A percentile compares a stretch with the other conserved stretches of the same genome.
These are phyloP conservation scores for Trichosporon inkin DNA, from an alignment of 1,284 basidiomycete genomes.

Conservation along the genomic window DNA sequence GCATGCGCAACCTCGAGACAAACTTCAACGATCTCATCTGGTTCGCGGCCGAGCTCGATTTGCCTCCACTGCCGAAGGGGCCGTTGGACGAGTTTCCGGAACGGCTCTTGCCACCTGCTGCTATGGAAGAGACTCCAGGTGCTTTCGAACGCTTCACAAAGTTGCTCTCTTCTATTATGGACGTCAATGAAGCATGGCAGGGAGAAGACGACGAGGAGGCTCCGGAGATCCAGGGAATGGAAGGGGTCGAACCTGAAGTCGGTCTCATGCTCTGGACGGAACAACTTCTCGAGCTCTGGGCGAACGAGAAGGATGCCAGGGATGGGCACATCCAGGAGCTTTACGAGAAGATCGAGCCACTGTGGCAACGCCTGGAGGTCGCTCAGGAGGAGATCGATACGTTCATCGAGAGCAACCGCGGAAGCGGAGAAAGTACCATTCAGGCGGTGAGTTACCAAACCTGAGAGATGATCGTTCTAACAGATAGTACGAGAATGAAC, in stretches of 20 bases:
- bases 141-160: constrained; percentile 32
- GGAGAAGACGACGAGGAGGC: constrained; percentile 31
- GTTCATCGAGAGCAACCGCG: constrained; percentile 47
- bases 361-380: constrained; percentile 43
- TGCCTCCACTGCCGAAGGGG: constrained; percentile 29
- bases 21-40: constrained; percentile 41
- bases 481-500: constrained; percentile 72
- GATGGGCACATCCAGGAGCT: constrained; percentile 45
- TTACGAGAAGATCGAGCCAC: constrained; percentile 46
- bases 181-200: constrained; percentile 22
- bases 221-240: constrained; percentile 34
- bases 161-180: constrained; percentile 27
- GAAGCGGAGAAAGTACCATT: constrained; percentile 41
- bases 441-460: constrained; percentile 33
- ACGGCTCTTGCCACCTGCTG: constrained; percentile 30
- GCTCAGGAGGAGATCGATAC: constrained; percentile 42
- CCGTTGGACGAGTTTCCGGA: constrained; percentile 27
- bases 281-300: constrained; percentile 40
- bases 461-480: background rate
- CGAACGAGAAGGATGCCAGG: constrained; percentile 32
- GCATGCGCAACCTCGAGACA: constrained; percentile 33
- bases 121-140: constrained; percentile 34
- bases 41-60: constrained; percentile 42
- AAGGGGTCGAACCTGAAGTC: constrained; percentile 44
- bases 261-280: constrained; percentile 43